Percentiles rank a stretch among this genome's conserved stretches.
These are phyloP conservation scores for Rhazya stricta DNA, from an alignment of 257 asterid genomes.

Conservation along the genomic window DNA sequence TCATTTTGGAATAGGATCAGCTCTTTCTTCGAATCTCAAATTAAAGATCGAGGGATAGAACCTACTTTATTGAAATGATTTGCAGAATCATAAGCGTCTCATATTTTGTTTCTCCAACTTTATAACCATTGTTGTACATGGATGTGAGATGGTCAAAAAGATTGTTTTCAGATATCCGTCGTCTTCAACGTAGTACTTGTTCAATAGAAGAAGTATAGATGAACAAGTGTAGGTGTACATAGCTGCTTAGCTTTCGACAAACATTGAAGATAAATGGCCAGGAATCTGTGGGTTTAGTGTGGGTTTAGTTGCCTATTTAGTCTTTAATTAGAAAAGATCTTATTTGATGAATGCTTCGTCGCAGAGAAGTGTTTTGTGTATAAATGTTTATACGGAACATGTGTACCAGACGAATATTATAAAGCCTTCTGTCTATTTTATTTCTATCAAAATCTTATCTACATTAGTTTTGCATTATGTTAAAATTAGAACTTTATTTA, in stretches of 20 bases:
- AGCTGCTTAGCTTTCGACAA: background rate
- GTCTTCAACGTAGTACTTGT: background rate
- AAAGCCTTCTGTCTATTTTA: too few relatives aligned
- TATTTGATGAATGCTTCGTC: background rate
- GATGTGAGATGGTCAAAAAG: background rate
- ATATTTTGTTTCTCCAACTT: background rate
- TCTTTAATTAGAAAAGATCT: background rate
- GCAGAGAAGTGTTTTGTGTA: too few relatives aligned
- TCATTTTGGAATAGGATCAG: conserved; percentile 55
- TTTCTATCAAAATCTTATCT: too few relatives aligned
- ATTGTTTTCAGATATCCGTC: background rate
- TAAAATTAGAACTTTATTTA: too few relatives aligned
- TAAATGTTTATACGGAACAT: too few relatives aligned
- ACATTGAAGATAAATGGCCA: background rate
- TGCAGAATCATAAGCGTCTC: background rate
- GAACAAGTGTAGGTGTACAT: background rate
- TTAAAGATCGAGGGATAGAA: conserved; percentile 14
- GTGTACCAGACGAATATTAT: too few relatives aligned
- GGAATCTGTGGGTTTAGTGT: background rate
- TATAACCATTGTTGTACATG: background rate
- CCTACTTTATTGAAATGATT: background rate
- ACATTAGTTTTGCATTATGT: too few relatives aligned
- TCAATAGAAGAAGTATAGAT: background rate
- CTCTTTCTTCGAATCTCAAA: conserved; percentile 44
- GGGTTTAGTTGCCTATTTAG: background rate